Percentiles rank a stretch among this genome's conserved stretches.
Evolutionary conservation across 768 basidiomycete genomes (phyloP).

Genomic region (Polyporus arcularius): DNA sequence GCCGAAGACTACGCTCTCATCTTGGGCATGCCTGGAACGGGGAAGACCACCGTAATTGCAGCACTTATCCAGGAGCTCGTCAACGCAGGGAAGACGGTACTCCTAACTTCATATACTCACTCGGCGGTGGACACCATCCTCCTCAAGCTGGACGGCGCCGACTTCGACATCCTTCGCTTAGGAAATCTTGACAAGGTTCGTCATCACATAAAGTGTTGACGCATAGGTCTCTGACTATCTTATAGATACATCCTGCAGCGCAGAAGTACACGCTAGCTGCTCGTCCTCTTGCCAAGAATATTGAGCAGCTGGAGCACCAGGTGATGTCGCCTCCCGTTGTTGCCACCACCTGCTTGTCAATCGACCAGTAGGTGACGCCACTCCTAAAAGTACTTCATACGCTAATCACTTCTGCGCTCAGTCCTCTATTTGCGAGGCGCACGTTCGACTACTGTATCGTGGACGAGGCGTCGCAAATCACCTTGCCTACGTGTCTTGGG

Average conservation of each 20-base stretch:
- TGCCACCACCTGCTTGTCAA: conserved; percentile 91
- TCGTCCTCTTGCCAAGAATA: conserved; percentile 54
- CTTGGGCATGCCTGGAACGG: conserved; percentile 98
- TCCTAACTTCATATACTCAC: conserved; percentile 94
- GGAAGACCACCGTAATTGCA: conserved; percentile 94
- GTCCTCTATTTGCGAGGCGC: conserved; percentile 82
- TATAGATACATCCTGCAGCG: conserved; percentile 81
- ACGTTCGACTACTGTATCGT: conserved; percentile 96
- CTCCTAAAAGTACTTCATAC: conserved; percentile 1
- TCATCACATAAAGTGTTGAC: background rate
- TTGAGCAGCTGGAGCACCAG: conserved; percentile 83
- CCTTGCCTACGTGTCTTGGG: conserved; percentile 91
- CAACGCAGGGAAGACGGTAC: conserved; percentile 78
- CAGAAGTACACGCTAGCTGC: conserved; percentile 68
- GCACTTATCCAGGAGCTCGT: conserved; percentile 83
- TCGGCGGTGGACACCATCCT: conserved; percentile 98
- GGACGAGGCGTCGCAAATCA: conserved; percentile 98
- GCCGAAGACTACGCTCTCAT: conserved; percentile 91
- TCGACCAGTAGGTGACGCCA: conserved; percentile 77
- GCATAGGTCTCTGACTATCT: background rate
- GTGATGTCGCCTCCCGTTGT: conserved; percentile 90
- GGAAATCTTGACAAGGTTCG: conserved; percentile 91
- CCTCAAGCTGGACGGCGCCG: conserved; percentile 67
- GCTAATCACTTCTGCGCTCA: conserved; percentile 29
- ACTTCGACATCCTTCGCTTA: conserved; percentile 77